Conservation (phyloP, 768 basidiomycete species). For the Pisolithus tinctorius region DNA sequence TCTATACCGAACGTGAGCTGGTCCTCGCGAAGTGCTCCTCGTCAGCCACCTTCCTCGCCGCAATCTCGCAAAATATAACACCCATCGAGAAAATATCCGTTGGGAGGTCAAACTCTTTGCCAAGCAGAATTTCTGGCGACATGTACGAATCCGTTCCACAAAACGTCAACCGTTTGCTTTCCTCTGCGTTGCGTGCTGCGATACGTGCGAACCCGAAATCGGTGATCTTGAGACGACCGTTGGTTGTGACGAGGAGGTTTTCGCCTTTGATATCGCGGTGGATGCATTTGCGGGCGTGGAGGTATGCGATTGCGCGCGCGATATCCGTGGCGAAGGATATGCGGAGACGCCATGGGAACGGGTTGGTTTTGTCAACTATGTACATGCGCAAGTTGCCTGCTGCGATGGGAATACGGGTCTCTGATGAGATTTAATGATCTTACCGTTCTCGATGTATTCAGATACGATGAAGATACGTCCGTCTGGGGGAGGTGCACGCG, state of each 20-base stretch:
- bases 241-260: slow-evolving; percentile 91
- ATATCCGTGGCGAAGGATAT: slow-evolving; percentile 95
- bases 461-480: slow-evolving; percentile 91
- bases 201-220: slow-evolving; percentile 98
- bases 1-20: slow-evolving; percentile 75
- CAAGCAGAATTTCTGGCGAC: slow-evolving; percentile 92
- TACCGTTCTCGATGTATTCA: slow-evolving; percentile 86
- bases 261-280: slow-evolving; percentile 95
- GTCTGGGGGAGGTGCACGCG: slow-evolving; percentile 68
- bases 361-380: slow-evolving; percentile 77
- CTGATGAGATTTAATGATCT: not conserved
- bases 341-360: slow-evolving; percentile 90
- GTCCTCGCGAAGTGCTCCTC: slow-evolving; percentile 70
- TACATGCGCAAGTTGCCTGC: slow-evolving; percentile 74
- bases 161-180: slow-evolving; percentile 78
- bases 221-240: slow-evolving; percentile 95
- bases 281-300: slow-evolving; percentile 88
- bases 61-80: slow-evolving; percentile 89
- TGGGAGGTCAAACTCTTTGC: slow-evolving; percentile 86
- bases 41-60: slow-evolving; percentile 79
- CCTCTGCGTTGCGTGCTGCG: slow-evolving; percentile 86
- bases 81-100: slow-evolving; percentile 95
- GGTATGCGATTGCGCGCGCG: slow-evolving; percentile 90
- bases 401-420: not conserved
- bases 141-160: slow-evolving; percentile 93